Evolutionary conservation across 2,329 filamentous ascomycete species (phyloP), one percentile per base, ranked within the genome.

Genomic region (Colletotrichum eremochloae): DNA sequence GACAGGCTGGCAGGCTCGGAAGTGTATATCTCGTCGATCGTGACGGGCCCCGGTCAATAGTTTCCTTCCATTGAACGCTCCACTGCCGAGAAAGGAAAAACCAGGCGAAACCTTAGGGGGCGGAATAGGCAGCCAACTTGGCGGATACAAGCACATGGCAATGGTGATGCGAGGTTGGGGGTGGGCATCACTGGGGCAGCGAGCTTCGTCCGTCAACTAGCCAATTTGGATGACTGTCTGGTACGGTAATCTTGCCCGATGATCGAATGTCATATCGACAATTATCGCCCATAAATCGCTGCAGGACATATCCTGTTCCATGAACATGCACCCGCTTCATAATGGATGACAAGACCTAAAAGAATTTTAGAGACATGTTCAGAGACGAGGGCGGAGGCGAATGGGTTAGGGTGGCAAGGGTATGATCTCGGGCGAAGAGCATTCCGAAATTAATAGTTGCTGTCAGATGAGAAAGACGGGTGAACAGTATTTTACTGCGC

Each of bases 391-490:
- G 42, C 7, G 7, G 20, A 4, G n/a, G n/a, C n/a, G n/a, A n/a
- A 29, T 18, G 38, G 36, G 29, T n/a, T 46, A n/a, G 24, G 50
- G 36, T 33, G 38, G 29, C 50, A 50, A 44, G 58, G 68, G 42
- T 68, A 18, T 70, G 36, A 44, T 61, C 53, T 29, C 73, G 72
- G 72, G 48, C 65, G 46, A 63, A 46, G 38, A 60, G 48, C 57
- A 46, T 63, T 70, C 72, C 72, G 70, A 74, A 42, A 74, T 74
- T 71, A 60, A 60, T 73, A 52, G 55, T 68, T 67, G 46, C 71
- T 74, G 67, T 67, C 65, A 60, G 50, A 44, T 73, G 38, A 18
- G 18, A n/a, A 50, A 31, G n/a, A 61, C 29, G 67, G 62, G n/a
- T n/a, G n/a, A n/a, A n/a, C n/a, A n/a, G 40, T 42, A 12, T 36